Conservation (phyloP, 371 early-diverging fungal genomes). For the Mortierella sp. region DNA sequence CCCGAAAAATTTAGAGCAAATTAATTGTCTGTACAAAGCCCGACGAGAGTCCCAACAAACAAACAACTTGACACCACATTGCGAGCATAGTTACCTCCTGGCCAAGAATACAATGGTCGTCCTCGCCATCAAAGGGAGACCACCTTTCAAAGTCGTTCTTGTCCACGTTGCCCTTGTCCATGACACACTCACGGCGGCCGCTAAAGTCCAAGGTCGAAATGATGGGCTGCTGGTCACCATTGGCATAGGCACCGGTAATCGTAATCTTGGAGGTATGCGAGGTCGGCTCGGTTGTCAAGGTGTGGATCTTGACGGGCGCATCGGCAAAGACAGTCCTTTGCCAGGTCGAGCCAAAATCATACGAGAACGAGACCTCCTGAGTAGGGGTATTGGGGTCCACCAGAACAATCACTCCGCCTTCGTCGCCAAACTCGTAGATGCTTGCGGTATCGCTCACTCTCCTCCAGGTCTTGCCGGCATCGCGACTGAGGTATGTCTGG, state of each 20-base stretch:
- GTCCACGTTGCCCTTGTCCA: slow-evolving; percentile 63
- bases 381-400: slow-evolving; percentile 82
- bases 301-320: slow-evolving; percentile 61
- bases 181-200: slow-evolving; percentile 32
- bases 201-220: slow-evolving; percentile 48
- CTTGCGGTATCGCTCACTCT: slow-evolving; percentile 69
- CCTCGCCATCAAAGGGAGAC: slow-evolving; percentile 65
- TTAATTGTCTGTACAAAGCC: neutral
- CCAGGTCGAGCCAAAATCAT: slow-evolving; percentile 72
- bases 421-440: slow-evolving; percentile 87
- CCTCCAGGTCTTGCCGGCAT: slow-evolving; percentile 85
- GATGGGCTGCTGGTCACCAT: slow-evolving; percentile 17
- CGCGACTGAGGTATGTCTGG: slow-evolving; percentile 85
- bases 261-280: slow-evolving; percentile 71
- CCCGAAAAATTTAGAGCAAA: neutral
- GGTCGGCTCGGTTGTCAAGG: slow-evolving; percentile 73
- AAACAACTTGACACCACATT: slow-evolving; percentile 35
- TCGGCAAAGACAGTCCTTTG: slow-evolving; percentile 62
- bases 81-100: slow-evolving; percentile 63
- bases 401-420: slow-evolving; percentile 80
- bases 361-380: slow-evolving; percentile 66
- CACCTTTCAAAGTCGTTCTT: slow-evolving; percentile 86
- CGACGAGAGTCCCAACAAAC: neutral
- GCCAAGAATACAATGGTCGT: slow-evolving; percentile 64
- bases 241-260: slow-evolving; percentile 60